phyloP scores from a whole-genome alignment of 768 basidiomycete genomes.

The Lepiota venenata region DNA sequence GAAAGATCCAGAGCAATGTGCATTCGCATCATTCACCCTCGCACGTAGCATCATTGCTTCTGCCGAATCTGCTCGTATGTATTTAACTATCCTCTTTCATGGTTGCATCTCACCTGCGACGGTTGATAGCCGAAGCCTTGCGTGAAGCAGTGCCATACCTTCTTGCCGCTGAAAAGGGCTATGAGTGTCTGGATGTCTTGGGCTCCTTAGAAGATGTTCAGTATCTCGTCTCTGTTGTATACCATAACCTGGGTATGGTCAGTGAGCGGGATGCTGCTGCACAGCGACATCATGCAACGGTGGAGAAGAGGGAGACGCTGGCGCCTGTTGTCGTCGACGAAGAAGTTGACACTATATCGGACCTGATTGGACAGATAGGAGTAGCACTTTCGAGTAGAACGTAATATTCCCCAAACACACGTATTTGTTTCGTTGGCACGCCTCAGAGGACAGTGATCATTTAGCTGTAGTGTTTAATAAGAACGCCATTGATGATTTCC shows the following conservation, averaged over 20 bases:
- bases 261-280: constrained; percentile 54
- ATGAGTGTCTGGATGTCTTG: constrained; percentile 52
- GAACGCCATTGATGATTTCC: constrained; percentile 49
- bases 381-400: constrained; percentile 44
- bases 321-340: constrained; percentile 46
- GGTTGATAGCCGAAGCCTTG: constrained; percentile 35
- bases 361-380: constrained; percentile 58
- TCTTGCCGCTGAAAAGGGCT: constrained; percentile 63
- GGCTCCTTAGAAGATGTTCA: constrained; percentile 64
- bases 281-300: constrained; percentile 43
- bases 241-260: constrained; percentile 62
- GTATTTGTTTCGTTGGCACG: background rate
- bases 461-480: constrained; percentile 57
- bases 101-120: background rate
- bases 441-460: too few species aligned
- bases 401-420: background rate
- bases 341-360: constrained; percentile 52
- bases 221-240: constrained; percentile 66
- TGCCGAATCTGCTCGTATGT: constrained; percentile 42
- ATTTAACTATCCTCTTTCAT: background rate
- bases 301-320: constrained; percentile 34
- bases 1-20: constrained; percentile 73
- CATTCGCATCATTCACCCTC: constrained; percentile 67
- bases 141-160: constrained; percentile 61
- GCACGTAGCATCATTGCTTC: constrained; percentile 73